These are phyloP conservation scores for Dictyostelium capitatum DNA, from an alignment of 78 protist species.

Conservation along the genomic window DNA sequence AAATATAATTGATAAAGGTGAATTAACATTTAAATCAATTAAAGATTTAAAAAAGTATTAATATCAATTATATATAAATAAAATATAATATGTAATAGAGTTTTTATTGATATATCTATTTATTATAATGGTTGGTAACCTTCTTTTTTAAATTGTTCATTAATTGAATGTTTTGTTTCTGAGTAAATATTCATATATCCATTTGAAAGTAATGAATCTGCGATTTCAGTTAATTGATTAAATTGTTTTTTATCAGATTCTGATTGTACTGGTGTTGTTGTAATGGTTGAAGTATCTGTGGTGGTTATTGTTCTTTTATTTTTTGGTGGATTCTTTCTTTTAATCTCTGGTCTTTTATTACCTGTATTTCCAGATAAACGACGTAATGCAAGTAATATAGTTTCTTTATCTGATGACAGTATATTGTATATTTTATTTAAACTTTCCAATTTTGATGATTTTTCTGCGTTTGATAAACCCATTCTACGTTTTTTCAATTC, in stretches of 20 bases:
- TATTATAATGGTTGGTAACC: slow-evolving; percentile 11
- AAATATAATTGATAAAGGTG: slow-evolving; percentile 35
- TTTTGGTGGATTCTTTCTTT: slow-evolving; percentile 38
- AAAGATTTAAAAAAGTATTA: not conserved
- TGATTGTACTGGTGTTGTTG: not conserved
- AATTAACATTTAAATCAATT: slow-evolving; percentile 19
- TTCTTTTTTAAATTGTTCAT: slow-evolving; percentile 35
- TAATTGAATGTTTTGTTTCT: slow-evolving; percentile 35
- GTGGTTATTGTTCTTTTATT: not conserved
- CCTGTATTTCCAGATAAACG: slow-evolving; percentile 22
- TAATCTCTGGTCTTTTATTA: slow-evolving; percentile 20
- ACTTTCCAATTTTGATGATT: not conserved
- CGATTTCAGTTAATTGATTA: slow-evolving; percentile 27
- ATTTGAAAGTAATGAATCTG: slow-evolving; percentile 41
- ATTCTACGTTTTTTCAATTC: not conserved
- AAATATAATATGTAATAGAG: not conserved
- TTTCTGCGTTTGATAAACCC: slow-evolving; percentile 13
- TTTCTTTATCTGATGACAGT: slow-evolving; percentile 21
- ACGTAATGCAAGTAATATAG: slow-evolving; percentile 16
- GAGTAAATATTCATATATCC: slow-evolving; percentile 70
- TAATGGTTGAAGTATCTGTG: not conserved
- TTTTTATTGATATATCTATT: not conserved
- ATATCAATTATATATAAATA: not conserved
- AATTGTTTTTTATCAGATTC: slow-evolving; percentile 35
- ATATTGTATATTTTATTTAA: slow-evolving; percentile 4